Evolutionary conservation across 306 rosid genomes (phyloP).

Genomic region (Acmispon strigosus): DNA sequence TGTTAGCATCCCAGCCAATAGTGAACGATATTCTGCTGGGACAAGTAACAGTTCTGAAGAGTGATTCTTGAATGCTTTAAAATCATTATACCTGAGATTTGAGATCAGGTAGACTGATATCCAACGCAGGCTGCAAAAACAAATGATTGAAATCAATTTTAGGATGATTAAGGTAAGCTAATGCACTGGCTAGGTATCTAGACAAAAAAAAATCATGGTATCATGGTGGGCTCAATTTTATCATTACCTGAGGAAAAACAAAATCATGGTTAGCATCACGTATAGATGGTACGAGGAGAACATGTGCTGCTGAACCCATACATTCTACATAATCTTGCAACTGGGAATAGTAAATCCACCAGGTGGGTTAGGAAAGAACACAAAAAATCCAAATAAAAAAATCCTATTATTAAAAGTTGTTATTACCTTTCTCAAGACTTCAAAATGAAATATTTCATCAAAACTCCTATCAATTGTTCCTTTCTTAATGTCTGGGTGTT

Average conservation of each 20-base stretch:
- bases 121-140: conserved; percentile 75
- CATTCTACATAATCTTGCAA: conserved; percentile 65
- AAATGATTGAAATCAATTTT: conserved; percentile 18
- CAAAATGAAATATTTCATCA: conserved; percentile 66
- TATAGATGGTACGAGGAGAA: conserved; percentile 77
- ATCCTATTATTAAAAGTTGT: background rate
- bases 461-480: conserved; percentile 66
- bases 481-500: conserved; percentile 78
- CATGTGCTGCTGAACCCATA: conserved; percentile 60
- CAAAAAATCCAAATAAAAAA: background rate
- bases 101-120: conserved; percentile 50
- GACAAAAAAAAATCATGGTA: background rate
- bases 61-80: conserved; percentile 2
- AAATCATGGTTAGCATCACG: conserved; percentile 85
- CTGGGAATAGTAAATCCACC: conserved; percentile 28
- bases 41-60: conserved; percentile 7
- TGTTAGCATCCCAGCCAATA: background rate
- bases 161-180: conserved; percentile 7
- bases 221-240: conserved; percentile 7
- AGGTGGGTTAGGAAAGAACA: conserved; percentile 6
- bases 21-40: background rate
- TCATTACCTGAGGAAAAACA: conserved; percentile 87
- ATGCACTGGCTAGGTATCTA: background rate
- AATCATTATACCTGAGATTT: conserved; percentile 62
- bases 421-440: conserved; percentile 71